These are phyloP conservation scores for Fraxinus quadrangulata DNA, from an alignment of 257 asterid genomes.

Conservation along the genomic window DNA sequence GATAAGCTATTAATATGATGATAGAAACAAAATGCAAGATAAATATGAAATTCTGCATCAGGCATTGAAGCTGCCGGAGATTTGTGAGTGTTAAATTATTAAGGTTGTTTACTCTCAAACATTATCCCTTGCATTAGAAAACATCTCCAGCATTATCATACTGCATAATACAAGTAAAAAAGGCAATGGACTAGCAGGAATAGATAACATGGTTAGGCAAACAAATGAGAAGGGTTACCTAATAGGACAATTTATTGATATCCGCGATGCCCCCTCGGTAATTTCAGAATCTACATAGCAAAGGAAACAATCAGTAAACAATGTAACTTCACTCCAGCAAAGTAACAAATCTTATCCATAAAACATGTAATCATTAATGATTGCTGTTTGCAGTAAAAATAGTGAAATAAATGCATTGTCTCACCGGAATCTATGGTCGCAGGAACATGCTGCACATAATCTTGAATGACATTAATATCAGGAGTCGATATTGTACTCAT, in stretches of 20 bases:
- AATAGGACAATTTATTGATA: slow-evolving; percentile 89
- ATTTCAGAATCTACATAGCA: slow-evolving; percentile 70
- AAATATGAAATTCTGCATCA: not conserved
- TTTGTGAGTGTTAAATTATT: not conserved
- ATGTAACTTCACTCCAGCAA: slow-evolving; percentile 4
- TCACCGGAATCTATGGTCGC: slow-evolving; percentile 75
- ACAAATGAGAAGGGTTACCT: slow-evolving; percentile 52
- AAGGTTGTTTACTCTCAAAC: not conserved
- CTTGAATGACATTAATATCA: slow-evolving; percentile 52
- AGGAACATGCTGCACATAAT: slow-evolving; percentile 65
- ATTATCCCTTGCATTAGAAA: slow-evolving; percentile 11
- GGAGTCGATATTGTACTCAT: slow-evolving; percentile 55
- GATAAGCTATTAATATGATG: not conserved
- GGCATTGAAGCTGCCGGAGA: not conserved
- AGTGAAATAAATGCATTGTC: slow-evolving; percentile 2
- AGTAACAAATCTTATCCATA: not conserved
- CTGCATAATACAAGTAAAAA: slow-evolving; percentile 6
- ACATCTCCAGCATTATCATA: slow-evolving; percentile 4
- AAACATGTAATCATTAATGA: not conserved
- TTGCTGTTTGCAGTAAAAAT: slow-evolving; percentile 12
- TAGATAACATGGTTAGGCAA: slow-evolving; percentile 14
- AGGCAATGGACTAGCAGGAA: slow-evolving; percentile 3
- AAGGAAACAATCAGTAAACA: slow-evolving; percentile 27
- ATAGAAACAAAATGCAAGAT: not conserved
- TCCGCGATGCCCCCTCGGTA: slow-evolving; percentile 83